Conservation (phyloP, 495 filamentous ascomycete genomes). For the Xylaria flabelliformis region DNA sequence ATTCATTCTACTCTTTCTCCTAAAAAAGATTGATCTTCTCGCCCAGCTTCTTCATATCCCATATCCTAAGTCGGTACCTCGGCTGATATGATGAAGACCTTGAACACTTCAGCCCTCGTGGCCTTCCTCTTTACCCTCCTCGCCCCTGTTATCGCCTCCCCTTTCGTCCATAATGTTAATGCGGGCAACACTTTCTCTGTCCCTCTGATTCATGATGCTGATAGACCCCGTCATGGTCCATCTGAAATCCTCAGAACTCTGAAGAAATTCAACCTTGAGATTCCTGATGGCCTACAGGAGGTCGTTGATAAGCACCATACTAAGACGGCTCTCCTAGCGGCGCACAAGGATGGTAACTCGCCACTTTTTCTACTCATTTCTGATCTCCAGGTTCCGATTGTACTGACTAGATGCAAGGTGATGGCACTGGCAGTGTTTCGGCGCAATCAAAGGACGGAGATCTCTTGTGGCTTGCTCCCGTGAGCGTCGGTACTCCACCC, state of each 20-base stretch:
- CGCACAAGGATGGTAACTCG: conserved; percentile 25
- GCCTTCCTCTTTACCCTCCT: conserved; percentile 32
- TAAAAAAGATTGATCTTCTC: neutral
- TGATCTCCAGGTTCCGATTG: neutral
- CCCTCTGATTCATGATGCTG: conserved; percentile 32
- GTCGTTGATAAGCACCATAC: conserved; percentile 37
- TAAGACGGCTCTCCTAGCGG: conserved; percentile 24
- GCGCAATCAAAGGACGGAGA: conserved; percentile 50
- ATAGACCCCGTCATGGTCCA: conserved; percentile 38
- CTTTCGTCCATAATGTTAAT: conserved; percentile 6
- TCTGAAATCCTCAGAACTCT: conserved; percentile 38
- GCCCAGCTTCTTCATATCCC: neutral
- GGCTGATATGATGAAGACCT: neutral
- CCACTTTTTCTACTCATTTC: neutral
- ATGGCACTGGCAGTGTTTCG: conserved; percentile 28
- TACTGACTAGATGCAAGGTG: conserved; percentile 23
- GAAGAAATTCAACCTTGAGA: conserved; percentile 40
- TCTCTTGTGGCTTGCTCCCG: conserved; percentile 66
- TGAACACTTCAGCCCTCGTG: conserved; percentile 26
- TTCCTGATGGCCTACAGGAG: conserved; percentile 38
- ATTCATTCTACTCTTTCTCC: neutral
- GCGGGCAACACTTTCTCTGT: conserved; percentile 37
- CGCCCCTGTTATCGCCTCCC: conserved; percentile 22
- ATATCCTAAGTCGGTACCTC: neutral
- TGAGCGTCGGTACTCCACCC: conserved; percentile 71